Evolutionary conservation across 108 stramenopile species (phyloP).

Genomic region (Pseudonitzschia pungens): DNA sequence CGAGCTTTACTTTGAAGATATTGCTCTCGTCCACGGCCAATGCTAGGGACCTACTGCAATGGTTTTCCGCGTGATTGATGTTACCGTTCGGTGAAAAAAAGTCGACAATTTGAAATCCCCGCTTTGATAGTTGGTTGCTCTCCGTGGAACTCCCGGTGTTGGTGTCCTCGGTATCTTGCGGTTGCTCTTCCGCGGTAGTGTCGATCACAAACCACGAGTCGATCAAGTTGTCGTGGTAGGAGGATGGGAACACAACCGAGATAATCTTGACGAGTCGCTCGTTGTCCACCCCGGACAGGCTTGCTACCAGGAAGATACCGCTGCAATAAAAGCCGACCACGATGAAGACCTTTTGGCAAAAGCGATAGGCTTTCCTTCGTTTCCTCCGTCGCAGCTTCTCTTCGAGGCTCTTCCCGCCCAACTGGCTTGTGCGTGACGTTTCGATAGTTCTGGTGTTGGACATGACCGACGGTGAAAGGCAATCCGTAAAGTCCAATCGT

Average conservation of each 20-base stretch:
- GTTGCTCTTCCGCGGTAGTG: neutral
- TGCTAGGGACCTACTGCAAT: too few relatives aligned
- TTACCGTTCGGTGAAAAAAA: too few relatives aligned
- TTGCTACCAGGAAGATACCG: neutral
- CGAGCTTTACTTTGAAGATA: neutral
- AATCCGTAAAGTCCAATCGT: neutral
- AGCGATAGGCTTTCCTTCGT: neutral
- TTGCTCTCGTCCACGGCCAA: too few relatives aligned
- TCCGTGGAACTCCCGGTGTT: too few relatives aligned
- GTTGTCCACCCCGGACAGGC: neutral
- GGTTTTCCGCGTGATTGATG: too few relatives aligned
- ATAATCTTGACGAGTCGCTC: neutral
- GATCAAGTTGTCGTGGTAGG: too few relatives aligned
- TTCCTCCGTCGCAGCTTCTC: neutral
- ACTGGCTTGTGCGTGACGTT: neutral
- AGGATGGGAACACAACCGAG: neutral
- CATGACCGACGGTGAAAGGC: neutral
- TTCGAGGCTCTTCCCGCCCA: neutral
- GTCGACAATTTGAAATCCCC: too few relatives aligned
- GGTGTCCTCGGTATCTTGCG: neutral
- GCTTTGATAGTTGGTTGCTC: too few relatives aligned
- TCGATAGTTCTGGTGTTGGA: neutral
- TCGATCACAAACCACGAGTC: neutral
- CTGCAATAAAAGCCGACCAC: neutral
- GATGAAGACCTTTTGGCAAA: neutral